These are phyloP conservation scores for Penicillium bialowiezense DNA, from an alignment of 495 filamentous ascomycete genomes.

Conservation along the genomic window DNA sequence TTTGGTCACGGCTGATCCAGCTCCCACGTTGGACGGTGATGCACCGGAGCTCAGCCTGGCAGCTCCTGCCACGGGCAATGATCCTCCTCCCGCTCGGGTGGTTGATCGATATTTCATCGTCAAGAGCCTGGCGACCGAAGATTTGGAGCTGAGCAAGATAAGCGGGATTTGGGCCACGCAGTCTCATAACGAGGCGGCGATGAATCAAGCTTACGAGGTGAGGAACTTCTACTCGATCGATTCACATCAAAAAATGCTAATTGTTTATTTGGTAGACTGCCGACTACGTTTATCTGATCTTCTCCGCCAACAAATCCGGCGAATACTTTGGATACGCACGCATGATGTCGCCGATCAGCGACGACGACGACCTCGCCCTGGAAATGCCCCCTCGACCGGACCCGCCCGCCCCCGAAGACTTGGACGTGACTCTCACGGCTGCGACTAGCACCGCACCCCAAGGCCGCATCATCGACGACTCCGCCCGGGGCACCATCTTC, in stretches of 20 bases:
- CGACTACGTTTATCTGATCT: slow-evolving; percentile 91
- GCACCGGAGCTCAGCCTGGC: not conserved
- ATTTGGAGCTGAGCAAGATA: slow-evolving; percentile 84
- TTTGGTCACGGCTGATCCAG: not conserved
- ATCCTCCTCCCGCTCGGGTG: slow-evolving; percentile 31
- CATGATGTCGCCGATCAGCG: slow-evolving; percentile 82
- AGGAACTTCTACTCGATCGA: slow-evolving; percentile 20
- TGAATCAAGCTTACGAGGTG: slow-evolving; percentile 87
- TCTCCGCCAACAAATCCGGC: slow-evolving; percentile 96
- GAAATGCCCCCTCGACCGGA: slow-evolving; percentile 43
- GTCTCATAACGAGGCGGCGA: slow-evolving; percentile 77
- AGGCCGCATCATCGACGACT: slow-evolving; percentile 91
- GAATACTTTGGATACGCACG: slow-evolving; percentile 96
- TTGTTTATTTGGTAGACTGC: slow-evolving; percentile 50
- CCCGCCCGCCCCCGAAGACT: slow-evolving; percentile 56
- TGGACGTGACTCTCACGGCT: slow-evolving; percentile 68
- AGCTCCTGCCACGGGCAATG: slow-evolving; percentile 2
- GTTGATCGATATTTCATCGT: slow-evolving; percentile 84
- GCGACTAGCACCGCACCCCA: slow-evolving; percentile 78
- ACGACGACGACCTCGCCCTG: slow-evolving; percentile 66
- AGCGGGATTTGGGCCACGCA: slow-evolving; percentile 95
- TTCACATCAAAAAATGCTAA: not conserved
- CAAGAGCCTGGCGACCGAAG: slow-evolving; percentile 93
- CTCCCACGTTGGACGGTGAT: not conserved
- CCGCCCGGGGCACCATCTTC: slow-evolving; percentile 89